Conservation (phyloP, 306 rosid genomes). For the Cicer yamashitae region DNA sequence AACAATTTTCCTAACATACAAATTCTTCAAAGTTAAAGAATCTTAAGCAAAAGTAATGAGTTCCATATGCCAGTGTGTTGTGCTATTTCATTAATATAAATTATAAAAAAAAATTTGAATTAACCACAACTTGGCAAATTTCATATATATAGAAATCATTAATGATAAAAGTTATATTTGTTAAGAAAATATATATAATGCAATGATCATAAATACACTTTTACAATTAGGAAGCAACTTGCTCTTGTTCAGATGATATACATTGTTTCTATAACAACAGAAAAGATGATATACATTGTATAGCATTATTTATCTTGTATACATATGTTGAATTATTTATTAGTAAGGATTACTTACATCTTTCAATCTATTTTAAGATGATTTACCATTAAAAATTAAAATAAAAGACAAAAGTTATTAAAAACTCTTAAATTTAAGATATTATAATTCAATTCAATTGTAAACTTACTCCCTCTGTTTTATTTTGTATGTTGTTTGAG, state of each 20-base stretch:
- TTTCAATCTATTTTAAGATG: background rate
- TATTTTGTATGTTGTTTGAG: too few species aligned
- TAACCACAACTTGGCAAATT: constrained; percentile 10
- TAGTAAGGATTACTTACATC: background rate
- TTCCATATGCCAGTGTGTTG: constrained; percentile 21
- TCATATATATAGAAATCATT: background rate
- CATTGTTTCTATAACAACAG: background rate
- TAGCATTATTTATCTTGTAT: background rate
- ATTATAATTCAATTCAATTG: background rate
- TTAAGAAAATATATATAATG: background rate
- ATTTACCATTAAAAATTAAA: background rate
- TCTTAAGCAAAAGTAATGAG: constrained; percentile 18
- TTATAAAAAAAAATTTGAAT: too few species aligned
- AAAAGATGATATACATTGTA: background rate
- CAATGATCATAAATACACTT: background rate
- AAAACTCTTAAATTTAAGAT: background rate
- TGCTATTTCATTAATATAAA: constrained; percentile 19
- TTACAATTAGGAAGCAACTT: background rate
- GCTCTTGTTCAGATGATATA: background rate
- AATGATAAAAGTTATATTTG: background rate
- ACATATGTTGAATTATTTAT: background rate
- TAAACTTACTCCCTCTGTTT: too few species aligned
- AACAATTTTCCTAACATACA: constrained; percentile 19
- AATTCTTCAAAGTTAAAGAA: constrained; percentile 31
- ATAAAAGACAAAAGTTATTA: background rate